These are phyloP conservation scores for Hypoxylon fragiforme DNA, from an alignment of 495 filamentous ascomycete genomes.

Conservation along the genomic window DNA sequence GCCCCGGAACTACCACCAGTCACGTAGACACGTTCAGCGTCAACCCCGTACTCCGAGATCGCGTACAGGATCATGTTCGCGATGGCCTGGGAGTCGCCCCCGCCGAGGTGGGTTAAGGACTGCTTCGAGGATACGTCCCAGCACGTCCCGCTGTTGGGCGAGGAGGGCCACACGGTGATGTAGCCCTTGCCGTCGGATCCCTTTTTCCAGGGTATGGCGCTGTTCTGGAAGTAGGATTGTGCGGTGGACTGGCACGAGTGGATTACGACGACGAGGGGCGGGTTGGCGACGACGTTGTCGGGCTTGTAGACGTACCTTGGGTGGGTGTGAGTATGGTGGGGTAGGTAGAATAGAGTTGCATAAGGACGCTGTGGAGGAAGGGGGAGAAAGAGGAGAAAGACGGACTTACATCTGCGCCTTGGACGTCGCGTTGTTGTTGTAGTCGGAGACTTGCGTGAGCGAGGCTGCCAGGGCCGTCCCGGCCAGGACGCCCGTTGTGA, in stretches of 20 bases:
- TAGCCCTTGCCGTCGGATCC: slow-evolving; percentile 59
- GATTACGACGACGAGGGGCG: slow-evolving; percentile 59
- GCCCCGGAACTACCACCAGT: slow-evolving; percentile 47
- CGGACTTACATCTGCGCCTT: slow-evolving; percentile 44
- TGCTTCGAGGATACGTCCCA: slow-evolving; percentile 60
- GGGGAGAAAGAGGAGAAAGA: background rate
- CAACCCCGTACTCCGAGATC: slow-evolving; percentile 39
- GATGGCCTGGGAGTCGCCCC: slow-evolving; percentile 46
- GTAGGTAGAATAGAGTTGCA: background rate
- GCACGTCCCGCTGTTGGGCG: slow-evolving; percentile 53
- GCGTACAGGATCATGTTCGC: slow-evolving; percentile 48
- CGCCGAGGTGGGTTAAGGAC: slow-evolving; percentile 43
- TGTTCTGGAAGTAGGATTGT: slow-evolving; percentile 53
- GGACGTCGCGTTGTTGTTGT: slow-evolving; percentile 45
- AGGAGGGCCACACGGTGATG: slow-evolving; percentile 58
- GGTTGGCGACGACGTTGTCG: slow-evolving; percentile 53
- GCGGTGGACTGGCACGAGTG: slow-evolving; percentile 60
- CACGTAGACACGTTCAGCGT: slow-evolving; percentile 41
- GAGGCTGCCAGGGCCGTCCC: slow-evolving; percentile 31
- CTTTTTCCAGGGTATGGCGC: slow-evolving; percentile 51
- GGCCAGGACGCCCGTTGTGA: too few species aligned
- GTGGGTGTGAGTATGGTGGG: background rate
- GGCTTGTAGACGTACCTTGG: slow-evolving; percentile 57
- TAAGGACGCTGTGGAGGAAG: background rate
- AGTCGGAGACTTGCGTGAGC: slow-evolving; percentile 41